Evolutionary conservation across 2,329 filamentous ascomycete species (phyloP).

Genomic region (Parascedosporium putredinis): DNA sequence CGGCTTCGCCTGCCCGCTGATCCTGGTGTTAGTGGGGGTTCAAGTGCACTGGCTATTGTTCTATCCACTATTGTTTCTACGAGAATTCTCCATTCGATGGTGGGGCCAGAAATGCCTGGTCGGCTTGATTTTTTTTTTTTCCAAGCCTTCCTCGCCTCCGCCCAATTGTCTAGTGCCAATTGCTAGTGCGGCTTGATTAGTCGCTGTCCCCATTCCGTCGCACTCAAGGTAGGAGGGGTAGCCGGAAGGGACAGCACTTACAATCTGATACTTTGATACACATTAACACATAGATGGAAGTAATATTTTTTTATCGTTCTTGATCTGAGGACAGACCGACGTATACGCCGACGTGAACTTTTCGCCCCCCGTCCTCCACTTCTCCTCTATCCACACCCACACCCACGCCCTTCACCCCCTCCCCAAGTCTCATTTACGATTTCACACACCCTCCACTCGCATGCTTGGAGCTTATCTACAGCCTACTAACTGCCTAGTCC

Average conservation of each 20-base stretch:
- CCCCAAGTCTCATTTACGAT: background rate
- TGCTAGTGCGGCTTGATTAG: background rate
- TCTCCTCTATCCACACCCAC: background rate
- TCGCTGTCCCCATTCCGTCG: background rate
- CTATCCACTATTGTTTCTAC: background rate
- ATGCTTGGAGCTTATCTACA: conserved; percentile 1
- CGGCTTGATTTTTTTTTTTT: background rate
- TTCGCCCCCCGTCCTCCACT: background rate
- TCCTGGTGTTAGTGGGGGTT: background rate
- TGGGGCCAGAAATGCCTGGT: background rate
- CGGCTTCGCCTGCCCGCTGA: background rate
- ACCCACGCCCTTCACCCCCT: background rate
- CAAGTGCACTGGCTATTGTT: background rate
- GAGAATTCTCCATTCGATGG: background rate
- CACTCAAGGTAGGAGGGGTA: background rate
- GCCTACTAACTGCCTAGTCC: conserved; percentile 1
- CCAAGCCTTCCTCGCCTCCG: no score
- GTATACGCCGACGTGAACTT: background rate
- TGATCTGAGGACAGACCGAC: background rate
- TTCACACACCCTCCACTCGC: background rate
- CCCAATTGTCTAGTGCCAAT: background rate
- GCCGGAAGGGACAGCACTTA: background rate
- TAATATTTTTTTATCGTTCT: background rate
- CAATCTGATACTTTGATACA: background rate
- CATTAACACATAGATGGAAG: background rate